A percentile compares a stretch with the other conserved stretches of the same genome.
Evolutionary conservation across 129 eudicot genomes (phyloP).

Genomic region (Arctium minus): DNA sequence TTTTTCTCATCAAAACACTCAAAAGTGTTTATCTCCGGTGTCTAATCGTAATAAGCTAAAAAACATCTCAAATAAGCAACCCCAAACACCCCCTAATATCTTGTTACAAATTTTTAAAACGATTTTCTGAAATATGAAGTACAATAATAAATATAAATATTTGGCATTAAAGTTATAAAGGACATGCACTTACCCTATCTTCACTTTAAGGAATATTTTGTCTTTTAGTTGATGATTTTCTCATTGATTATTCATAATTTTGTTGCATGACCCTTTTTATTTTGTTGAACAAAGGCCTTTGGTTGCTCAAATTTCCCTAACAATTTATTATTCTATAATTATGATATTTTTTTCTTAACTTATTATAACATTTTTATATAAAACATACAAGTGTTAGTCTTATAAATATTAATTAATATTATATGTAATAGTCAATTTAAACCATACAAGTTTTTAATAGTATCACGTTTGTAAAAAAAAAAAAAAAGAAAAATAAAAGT

Average conservation of each 20-base stretch:
- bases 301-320: neutral
- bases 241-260: neutral
- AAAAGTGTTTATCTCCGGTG: too few relatives aligned
- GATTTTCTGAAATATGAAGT: too few relatives aligned
- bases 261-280: neutral
- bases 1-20: too few relatives aligned
- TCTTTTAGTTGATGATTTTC: neutral
- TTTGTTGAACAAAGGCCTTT: neutral
- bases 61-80: too few relatives aligned
- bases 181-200: neutral
- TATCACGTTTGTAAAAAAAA: neutral
- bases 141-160: too few relatives aligned
- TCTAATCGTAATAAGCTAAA: too few relatives aligned
- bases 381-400: too few relatives aligned
- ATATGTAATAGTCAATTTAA: neutral
- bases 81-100: too few relatives aligned
- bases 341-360: too few relatives aligned
- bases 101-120: neutral
- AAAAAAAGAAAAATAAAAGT: too few relatives aligned
- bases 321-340: too few relatives aligned
- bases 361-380: neutral
- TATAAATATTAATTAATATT: too few relatives aligned
- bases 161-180: neutral
- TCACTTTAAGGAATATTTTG: neutral
- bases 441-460: neutral